Base-by-base conservation (phyloP, 2,329 filamentous ascomycete species). In the Fusarium papillatum region DNA sequence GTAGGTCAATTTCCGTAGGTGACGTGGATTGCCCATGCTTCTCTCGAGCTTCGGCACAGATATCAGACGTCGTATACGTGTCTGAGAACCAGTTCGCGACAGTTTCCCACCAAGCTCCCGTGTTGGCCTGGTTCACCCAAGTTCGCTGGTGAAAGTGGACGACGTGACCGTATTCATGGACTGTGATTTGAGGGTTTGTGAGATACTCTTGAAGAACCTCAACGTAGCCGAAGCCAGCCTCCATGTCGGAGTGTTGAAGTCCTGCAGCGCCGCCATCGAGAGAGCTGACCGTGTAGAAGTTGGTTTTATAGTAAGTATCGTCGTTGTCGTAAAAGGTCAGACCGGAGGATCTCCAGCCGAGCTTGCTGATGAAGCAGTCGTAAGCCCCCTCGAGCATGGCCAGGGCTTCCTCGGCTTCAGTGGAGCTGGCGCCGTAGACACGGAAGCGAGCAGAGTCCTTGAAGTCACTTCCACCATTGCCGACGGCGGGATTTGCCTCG, bases 71-170 rank as follows among this genome's bases (percentile, higher is more conserved):
- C 24, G 13, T 19, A 13, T 63, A 63, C 14, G 60, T 63, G 10
- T 63, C 60, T 1, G 60, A 63, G 17, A 63, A 63, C 60, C 60
- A 46, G 39, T 63, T 63, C 17, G 60, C 60, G 29, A 63, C 38
- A 2, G 60, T 48, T 9, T 63, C 60, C 60, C 60, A 63, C 60
- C 60, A 63, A 13, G 60, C 60, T 19, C 60, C 60, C 19, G 60
- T 63, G 26, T 63, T 63, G 29, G 39, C 60, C 29, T 63, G 60
- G 60, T 36, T 48, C 5, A 63, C 60, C 60, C 60, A 63, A 0
- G 60, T 63, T 22, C 60, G 39, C n/a, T 63, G 60, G n/a, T 63
- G 60, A 4, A 63, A 63, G 29, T 63, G 60, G 5, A 41, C 38
- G 16, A 43, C 59, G 7, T 62, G 59, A 4, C 38, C 59, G 1